A percentile compares a stretch with the other conserved stretches of the same genome.
Evolutionary conservation across 257 asterid genomes (phyloP).

Genomic region (Jacaranda mimosifolia): DNA sequence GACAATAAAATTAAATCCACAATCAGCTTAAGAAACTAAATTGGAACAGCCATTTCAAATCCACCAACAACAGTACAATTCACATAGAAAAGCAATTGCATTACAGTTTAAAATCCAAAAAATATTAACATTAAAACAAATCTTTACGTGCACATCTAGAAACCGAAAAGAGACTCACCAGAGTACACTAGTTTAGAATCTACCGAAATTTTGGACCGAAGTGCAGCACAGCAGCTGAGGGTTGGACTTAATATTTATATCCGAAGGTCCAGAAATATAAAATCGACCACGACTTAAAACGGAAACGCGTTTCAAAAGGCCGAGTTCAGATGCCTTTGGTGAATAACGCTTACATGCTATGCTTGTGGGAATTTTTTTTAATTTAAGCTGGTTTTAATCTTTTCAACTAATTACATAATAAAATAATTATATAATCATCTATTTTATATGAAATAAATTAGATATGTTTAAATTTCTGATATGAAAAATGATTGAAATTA

Average conservation of each 20-base stretch:
- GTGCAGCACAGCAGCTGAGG: conserved; percentile 20
- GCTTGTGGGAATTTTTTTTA: neutral
- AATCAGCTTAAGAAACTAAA: neutral
- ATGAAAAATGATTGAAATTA: too few species aligned
- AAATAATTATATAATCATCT: too few species aligned
- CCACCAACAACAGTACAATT: conserved; percentile 11
- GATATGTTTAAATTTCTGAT: too few species aligned
- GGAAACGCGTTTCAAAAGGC: neutral
- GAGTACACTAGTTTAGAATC: neutral
- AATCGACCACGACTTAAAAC: neutral
- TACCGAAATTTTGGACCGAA: conserved; percentile 19
- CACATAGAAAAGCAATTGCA: neutral
- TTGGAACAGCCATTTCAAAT: conserved; percentile 20
- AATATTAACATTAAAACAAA: neutral
- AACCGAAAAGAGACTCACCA: conserved; percentile 32
- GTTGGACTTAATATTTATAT: conserved; percentile 17
- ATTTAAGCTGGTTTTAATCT: neutral
- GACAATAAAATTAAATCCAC: neutral
- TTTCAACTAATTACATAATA: too few species aligned
- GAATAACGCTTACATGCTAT: neutral
- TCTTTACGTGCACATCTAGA: neutral
- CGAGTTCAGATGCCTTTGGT: neutral
- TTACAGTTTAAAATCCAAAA: neutral
- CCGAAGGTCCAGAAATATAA: neutral
- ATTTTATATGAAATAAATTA: too few species aligned